Conservation (phyloP, 1,284 basidiomycete species). For the Cutaneotrichosporon cutaneum region DNA sequence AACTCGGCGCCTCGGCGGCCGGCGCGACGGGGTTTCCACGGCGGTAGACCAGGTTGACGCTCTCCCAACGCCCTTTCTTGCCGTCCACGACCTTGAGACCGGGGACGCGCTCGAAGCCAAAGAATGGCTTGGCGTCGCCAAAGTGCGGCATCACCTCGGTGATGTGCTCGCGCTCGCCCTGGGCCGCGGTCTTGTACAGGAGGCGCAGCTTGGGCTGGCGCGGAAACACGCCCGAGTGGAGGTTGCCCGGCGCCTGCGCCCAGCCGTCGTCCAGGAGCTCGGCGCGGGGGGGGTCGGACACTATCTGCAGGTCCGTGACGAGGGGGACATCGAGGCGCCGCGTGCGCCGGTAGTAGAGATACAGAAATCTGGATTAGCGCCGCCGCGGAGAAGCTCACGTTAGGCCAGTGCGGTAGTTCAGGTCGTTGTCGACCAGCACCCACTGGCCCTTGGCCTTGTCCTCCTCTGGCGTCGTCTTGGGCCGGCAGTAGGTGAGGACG, state of each 20-base stretch:
- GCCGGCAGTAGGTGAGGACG: constrained; percentile 64
- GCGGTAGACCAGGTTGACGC: constrained; percentile 43
- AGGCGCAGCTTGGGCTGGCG: constrained; percentile 61
- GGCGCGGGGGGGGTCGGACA: constrained; percentile 35
- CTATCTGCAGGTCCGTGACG: constrained; percentile 42
- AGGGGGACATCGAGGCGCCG: constrained; percentile 58
- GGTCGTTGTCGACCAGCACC: constrained; percentile 75
- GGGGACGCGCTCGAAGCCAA: constrained; percentile 72
- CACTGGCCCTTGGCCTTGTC: constrained; percentile 81
- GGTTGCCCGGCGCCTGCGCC: constrained; percentile 41
- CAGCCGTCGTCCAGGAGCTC: constrained; percentile 39
- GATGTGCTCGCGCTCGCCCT: constrained; percentile 57
- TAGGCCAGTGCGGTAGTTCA: constrained; percentile 60
- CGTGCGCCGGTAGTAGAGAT: constrained; percentile 79
- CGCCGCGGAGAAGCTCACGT: not conserved
- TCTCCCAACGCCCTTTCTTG: constrained; percentile 41
- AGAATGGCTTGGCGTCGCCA: constrained; percentile 76
- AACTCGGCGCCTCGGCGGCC: constrained; percentile 69
- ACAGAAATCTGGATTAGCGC: constrained; percentile 53
- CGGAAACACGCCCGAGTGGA: constrained; percentile 49
- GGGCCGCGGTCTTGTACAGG: constrained; percentile 64
- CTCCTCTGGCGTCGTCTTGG: constrained; percentile 65
- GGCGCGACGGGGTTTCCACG: constrained; percentile 61
- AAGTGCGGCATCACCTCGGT: constrained; percentile 85
- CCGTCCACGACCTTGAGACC: constrained; percentile 58